Base-by-base conservation (phyloP, 768 basidiomycete species). In the Tricholoma terreum region DNA sequence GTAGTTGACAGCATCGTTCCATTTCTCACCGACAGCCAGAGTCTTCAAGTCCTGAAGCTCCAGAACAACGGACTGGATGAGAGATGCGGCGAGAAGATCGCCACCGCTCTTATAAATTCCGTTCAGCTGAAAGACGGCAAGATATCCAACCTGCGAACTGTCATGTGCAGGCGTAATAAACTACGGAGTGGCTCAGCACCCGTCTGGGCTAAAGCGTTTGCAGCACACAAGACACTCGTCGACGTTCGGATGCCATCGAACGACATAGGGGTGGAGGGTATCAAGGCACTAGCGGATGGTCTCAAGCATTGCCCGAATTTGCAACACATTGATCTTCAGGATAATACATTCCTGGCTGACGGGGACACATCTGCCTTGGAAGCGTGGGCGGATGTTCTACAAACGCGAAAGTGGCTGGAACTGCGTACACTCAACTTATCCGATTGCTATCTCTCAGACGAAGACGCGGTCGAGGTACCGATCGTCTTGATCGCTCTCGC, bases 31-130 rank as follows among this genome's bases (percentile, higher is more conserved):
- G 76, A 86, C 59, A 95, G 96, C 70, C 86, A 86, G 57, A 82
- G 80, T 61, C 85, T 97, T 76, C 84, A 88, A 67, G 80, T 92
- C 55, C 84, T 99, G 67, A 89, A 87, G 65, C 83, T 98, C 60
- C 96, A 93, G 75, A 99, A 98, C 78, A 98, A 98, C 71, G 96
- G 96, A 21, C 84, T 99, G 15, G 96, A 96, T 9, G 90, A 92
- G 12, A 86, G 84, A 15, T 97, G 94, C 24, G 97, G 97, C 40
- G 76, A 76, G 10, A 84, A 89, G 67, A 84, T 99, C 63, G 92
- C 97, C 50, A 80, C 86, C 54, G 97, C 97, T 21, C 76, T 98
- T 11, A 75, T 82, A 19, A 83, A 84, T 59, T 92, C 92, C 22
- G 94, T 93, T 1, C 75, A 78, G 53, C 76, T 86, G 56, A 76